Percentiles rank a stretch among this genome's conserved stretches.
Evolutionary conservation across 2,329 filamentous ascomycete species (phyloP).

Genomic region (Fusarium xylarioides): DNA sequence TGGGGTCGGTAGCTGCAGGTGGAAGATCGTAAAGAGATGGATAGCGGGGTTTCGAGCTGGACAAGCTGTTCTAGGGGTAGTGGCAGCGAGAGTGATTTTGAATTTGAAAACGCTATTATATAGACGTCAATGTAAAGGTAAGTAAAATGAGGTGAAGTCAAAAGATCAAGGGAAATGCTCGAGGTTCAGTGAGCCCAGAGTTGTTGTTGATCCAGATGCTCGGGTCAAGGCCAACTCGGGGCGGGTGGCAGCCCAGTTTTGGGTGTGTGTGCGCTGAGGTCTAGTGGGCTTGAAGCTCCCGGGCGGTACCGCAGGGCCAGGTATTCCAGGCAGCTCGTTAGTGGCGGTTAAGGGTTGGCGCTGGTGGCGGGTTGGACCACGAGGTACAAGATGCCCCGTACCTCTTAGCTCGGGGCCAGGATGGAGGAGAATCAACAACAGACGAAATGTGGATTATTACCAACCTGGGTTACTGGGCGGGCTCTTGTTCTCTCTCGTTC

Average conservation of each 20-base stretch:
- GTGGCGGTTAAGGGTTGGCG: conserved; percentile 32
- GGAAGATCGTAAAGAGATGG: conserved; percentile 3
- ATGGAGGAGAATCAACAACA: conserved; percentile 22
- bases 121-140: not conserved
- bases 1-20: conserved; percentile 24
- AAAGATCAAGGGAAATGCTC: not conserved
- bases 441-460: conserved; percentile 32
- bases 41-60: not conserved
- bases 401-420: conserved; percentile 29
- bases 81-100: conserved; percentile 2
- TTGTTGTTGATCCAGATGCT: conserved; percentile 43
- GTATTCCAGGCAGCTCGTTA: conserved; percentile 27
- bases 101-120: conserved; percentile 3
- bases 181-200: not conserved
- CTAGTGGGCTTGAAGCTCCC: conserved; percentile 16
- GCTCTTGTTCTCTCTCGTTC: not conserved
- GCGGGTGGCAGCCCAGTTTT: conserved; percentile 42
- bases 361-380: conserved; percentile 30
- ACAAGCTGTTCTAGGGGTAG: conserved; percentile 10
- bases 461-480: not conserved
- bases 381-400: conserved; percentile 28
- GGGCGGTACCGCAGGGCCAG: conserved; percentile 15
- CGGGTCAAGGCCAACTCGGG: conserved; percentile 39
- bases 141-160: conserved; percentile 3
- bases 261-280: conserved; percentile 26